Conservation (phyloP, 192 early-diverging fungal genomes). For the Gryganskiella cystojenkinii region DNA sequence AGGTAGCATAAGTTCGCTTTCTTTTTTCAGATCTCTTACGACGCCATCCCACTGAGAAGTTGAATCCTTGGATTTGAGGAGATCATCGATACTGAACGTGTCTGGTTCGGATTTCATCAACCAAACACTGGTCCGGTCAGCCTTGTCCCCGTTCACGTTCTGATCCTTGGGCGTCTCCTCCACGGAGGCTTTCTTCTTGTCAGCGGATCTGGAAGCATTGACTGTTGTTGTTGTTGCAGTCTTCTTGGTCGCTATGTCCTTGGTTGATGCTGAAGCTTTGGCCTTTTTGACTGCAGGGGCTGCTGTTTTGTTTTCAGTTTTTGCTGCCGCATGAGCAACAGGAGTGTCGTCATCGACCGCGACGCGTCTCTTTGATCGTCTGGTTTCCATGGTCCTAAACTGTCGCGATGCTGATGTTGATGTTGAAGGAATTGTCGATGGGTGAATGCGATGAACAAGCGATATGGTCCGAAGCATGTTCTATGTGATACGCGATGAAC, state of each 20-base stretch:
- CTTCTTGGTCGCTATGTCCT: not conserved
- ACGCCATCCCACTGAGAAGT: slow-evolving; percentile 86
- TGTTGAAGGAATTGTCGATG: not conserved
- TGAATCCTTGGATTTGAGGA: slow-evolving; percentile 52
- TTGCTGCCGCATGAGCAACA: too few relatives aligned
- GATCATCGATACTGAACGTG: slow-evolving; percentile 72
- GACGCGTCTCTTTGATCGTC: slow-evolving; percentile 4
- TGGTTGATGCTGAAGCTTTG: not conserved
- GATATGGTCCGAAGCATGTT: too few relatives aligned
- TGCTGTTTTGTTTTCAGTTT: too few relatives aligned
- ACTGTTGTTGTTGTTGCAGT: not conserved
- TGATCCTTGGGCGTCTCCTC: not conserved
- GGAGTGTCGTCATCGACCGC: too few relatives aligned
- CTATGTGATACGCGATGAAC: too few relatives aligned
- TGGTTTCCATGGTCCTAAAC: slow-evolving; percentile 1
- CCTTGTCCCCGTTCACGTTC: not conserved
- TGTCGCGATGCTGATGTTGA: not conserved
- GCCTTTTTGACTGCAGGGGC: not conserved
- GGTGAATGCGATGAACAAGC: too few relatives aligned
- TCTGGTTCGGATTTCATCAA: slow-evolving; percentile 90
- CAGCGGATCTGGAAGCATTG: not conserved
- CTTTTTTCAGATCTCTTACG: too few relatives aligned
- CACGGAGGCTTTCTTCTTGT: not conserved
- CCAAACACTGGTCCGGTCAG: slow-evolving; percentile 61
- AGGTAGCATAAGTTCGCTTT: too few relatives aligned